Evolutionary conservation across 768 basidiomycete species (phyloP).

Genomic region (Suillus brevipes): DNA sequence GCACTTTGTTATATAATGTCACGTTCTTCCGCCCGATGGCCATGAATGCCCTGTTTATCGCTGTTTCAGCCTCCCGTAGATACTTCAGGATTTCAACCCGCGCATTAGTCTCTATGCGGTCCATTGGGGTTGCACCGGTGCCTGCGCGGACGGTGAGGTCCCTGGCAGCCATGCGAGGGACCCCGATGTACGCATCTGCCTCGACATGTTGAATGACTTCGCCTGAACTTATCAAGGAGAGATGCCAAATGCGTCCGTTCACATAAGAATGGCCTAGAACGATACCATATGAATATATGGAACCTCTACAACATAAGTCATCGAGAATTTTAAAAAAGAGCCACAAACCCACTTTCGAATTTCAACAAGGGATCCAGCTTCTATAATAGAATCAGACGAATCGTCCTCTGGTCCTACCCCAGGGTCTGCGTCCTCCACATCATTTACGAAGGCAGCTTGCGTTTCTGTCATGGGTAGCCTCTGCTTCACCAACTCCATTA

Average conservation of each 20-base stretch:
- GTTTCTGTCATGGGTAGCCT: conserved; percentile 11
- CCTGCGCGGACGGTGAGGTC: conserved; percentile 55
- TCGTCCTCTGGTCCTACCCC: conserved; percentile 13
- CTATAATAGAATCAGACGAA: conserved; percentile 18
- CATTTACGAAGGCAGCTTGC: conserved; percentile 25
- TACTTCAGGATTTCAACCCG: conserved; percentile 63
- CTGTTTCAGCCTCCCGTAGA: conserved; percentile 53
- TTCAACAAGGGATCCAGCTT: conserved; percentile 54
- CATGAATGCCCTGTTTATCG: conserved; percentile 45
- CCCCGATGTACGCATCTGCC: conserved; percentile 57
- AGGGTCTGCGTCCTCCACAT: conserved; percentile 17
- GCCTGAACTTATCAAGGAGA: conserved; percentile 42
- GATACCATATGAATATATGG: conserved; percentile 25
- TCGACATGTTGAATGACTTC: conserved; percentile 50
- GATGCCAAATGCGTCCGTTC: conserved; percentile 28
- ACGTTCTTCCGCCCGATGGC: conserved; percentile 31
- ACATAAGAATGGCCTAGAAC: conserved; percentile 32
- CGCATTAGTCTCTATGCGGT: conserved; percentile 47
- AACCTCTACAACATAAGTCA: conserved; percentile 21
- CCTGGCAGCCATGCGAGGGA: conserved; percentile 54
- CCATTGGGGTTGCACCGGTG: conserved; percentile 23
- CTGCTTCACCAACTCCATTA: conserved; percentile 24
- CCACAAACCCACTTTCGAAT: conserved; percentile 44
- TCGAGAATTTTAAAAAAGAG: background rate
- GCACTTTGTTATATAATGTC: conserved; percentile 45